A percentile compares a stretch with the other conserved stretches of the same genome.
These are phyloP conservation scores for Pseudocohnilembus persalinus DNA, from an alignment of 169 alveolate species.

Conservation along the genomic window DNA sequence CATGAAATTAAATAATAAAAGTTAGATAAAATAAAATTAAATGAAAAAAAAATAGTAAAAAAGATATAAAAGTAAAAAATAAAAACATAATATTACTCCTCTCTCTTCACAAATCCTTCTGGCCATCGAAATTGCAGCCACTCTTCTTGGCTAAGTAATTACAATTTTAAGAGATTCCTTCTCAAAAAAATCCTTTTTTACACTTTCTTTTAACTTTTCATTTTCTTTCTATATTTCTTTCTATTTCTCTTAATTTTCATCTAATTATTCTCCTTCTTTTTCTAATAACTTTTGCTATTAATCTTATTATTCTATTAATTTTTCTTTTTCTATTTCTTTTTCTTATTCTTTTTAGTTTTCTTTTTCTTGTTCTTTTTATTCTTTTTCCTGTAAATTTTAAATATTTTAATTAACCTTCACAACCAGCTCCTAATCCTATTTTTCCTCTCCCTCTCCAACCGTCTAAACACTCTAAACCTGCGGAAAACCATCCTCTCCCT, in stretches of 20 bases:
- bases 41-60: slow-evolving; percentile 7
- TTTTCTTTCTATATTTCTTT: slow-evolving; percentile 27
- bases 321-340: slow-evolving; percentile 24
- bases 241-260: slow-evolving; percentile 43
- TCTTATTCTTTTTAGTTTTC: slow-evolving; percentile 42
- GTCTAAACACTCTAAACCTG: slow-evolving; percentile 29
- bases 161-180: no score
- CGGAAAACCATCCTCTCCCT: slow-evolving; percentile 39
- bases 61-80: no score
- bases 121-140: slow-evolving; percentile 88
- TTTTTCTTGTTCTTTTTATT: slow-evolving; percentile 15
- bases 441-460: slow-evolving; percentile 23
- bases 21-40: no score
- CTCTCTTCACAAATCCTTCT: slow-evolving; percentile 81
- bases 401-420: slow-evolving; percentile 2
- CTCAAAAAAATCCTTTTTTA: slow-evolving; percentile 56
- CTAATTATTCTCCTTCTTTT: slow-evolving; percentile 12
- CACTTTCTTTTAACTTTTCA: slow-evolving; percentile 37
- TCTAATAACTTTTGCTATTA: no score
- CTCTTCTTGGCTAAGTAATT: slow-evolving; percentile 87
- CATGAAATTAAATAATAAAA: no score
- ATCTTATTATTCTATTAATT: slow-evolving; percentile 44
- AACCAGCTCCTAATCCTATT: background rate
- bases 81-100: slow-evolving; percentile 34
- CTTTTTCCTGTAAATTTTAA: slow-evolving; percentile 19